Evolutionary conservation across 2,329 filamentous ascomycete genomes (phyloP), one percentile per base, ranked within the genome.

Genomic region (Blumeria hordei): DNA sequence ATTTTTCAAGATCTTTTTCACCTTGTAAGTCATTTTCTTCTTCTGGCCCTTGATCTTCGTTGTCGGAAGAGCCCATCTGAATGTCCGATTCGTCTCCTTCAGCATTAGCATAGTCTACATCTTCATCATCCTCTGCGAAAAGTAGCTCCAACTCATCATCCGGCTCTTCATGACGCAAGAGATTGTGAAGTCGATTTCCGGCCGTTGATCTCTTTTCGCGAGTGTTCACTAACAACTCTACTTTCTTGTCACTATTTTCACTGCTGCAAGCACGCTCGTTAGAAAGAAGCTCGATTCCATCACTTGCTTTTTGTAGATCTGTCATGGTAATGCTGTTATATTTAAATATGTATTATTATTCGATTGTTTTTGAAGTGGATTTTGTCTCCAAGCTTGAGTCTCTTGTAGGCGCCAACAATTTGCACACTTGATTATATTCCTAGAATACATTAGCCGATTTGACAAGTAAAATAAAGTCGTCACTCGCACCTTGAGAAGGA

Each of bases 31-130:
- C 78, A 18, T 74, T 75, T 55, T 67, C 69, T 39, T 69, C 67
- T 57, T 82, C 73, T 54, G 79, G 72, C 67, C 77, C 80, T 56
- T 87, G 82, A 57, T 93, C 86, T 52, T 92, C 86, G 50, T 88
- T 83, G 59, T 86, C 84, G 0, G 86, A 93, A 12, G 84, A 88
- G 63, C 93, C 87, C 71, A 95, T 82, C 50, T 85, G 81, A 60
- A 85, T 80, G 64, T 95, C 90, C 1, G 83, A 85, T 10, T 74
- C 75, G 49, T 78, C 71, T 56, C 74, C 73, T 34, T 74, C 81
- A 6, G 74, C 77, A 62, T 88, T 83, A 55, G 78, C 80, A 68
- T 88, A 82, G 58, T 83, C 75, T 56, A 72, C 72, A 62, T 84
- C 80, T 57, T 83, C 73, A 56, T 78, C 85, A 57, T 82, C 79